Percentiles rank a stretch among this genome's conserved stretches.
phyloP scores from a whole-genome alignment of 2,329 filamentous ascomycete genomes.

The Botrytis sinoallii region DNA sequence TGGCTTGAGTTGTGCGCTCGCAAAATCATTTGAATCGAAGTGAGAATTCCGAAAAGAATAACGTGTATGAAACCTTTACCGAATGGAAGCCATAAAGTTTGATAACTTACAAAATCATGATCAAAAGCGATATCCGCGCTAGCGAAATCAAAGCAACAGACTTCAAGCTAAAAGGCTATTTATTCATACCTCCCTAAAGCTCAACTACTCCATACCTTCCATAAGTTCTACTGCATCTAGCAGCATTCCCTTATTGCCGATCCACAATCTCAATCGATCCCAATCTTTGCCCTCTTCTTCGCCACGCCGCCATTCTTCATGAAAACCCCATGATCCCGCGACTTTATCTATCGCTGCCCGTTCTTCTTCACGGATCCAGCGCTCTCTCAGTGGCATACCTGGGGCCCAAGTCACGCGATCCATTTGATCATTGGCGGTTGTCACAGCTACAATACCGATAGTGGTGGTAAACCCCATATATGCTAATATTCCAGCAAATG shows the following conservation, averaged over 20 bases:
- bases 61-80: neutral
- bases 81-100: neutral
- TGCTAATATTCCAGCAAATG: conserved; percentile 75
- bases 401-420: conserved; percentile 85
- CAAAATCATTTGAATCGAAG: neutral
- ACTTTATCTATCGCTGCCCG: conserved; percentile 81
- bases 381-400: conserved; percentile 73
- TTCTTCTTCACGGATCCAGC: conserved; percentile 90
- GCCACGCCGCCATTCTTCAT: conserved; percentile 72
- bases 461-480: conserved; percentile 80
- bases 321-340: conserved; percentile 88
- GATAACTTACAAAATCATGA: neutral
- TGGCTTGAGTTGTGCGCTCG: neutral
- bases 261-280: conserved; percentile 80
- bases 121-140: neutral
- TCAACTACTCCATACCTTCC: conserved; percentile 67
- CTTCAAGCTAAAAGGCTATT: neutral
- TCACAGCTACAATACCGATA: conserved; percentile 78
- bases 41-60: neutral
- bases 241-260: conserved; percentile 81
- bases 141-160: neutral
- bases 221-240: conserved; percentile 86
- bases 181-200: conserved; percentile 1
- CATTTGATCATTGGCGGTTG: conserved; percentile 94
- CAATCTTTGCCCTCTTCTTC: conserved; percentile 92